A percentile compares a stretch with the other conserved stretches of the same genome.
phyloP scores from a whole-genome alignment of 1,284 basidiomycete genomes.

The Tylopilus orsonianus region DNA sequence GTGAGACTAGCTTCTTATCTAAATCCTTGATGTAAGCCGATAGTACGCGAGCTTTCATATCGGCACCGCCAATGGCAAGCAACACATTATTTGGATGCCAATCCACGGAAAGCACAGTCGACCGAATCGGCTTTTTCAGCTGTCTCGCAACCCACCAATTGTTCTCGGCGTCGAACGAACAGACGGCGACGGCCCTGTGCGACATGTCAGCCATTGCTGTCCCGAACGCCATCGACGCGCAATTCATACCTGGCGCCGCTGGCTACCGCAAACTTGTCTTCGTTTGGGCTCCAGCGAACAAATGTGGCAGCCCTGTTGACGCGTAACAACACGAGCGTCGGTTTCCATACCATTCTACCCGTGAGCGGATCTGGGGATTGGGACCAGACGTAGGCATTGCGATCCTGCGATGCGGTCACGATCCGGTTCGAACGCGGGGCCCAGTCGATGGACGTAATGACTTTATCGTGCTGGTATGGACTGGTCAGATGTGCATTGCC shows the following conservation, averaged over 20 bases:
- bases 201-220: slow-evolving; percentile 4
- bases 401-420: slow-evolving; percentile 97
- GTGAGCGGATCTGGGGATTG: slow-evolving; percentile 72
- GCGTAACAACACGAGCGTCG: slow-evolving; percentile 92
- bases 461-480: slow-evolving; percentile 86
- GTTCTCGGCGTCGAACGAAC: slow-evolving; percentile 94
- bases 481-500: not conserved
- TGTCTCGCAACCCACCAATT: slow-evolving; percentile 99
- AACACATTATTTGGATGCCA: slow-evolving; percentile 99
- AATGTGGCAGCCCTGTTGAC: slow-evolving; percentile 96
- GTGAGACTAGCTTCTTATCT: slow-evolving; percentile 73
- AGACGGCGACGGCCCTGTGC: slow-evolving; percentile 86
- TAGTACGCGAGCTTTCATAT: slow-evolving; percentile 97
- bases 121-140: slow-evolving; percentile 94
- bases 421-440: slow-evolving; percentile 95
- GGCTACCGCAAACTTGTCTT: slow-evolving; percentile 99
- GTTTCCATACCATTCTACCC: slow-evolving; percentile 82
- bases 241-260: slow-evolving; percentile 80
- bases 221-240: not conserved
- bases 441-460: slow-evolving; percentile 99
- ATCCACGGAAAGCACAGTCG: slow-evolving; percentile 91
- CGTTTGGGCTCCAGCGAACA: slow-evolving; percentile 95
- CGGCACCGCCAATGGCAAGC: slow-evolving; percentile 91
- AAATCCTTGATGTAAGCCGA: slow-evolving; percentile 99
- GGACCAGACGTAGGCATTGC: slow-evolving; percentile 99